Evolutionary conservation across 2,329 filamentous ascomycete genomes (phyloP), one percentile per base, ranked within the genome.

Genomic region (Fusarium clavum): DNA sequence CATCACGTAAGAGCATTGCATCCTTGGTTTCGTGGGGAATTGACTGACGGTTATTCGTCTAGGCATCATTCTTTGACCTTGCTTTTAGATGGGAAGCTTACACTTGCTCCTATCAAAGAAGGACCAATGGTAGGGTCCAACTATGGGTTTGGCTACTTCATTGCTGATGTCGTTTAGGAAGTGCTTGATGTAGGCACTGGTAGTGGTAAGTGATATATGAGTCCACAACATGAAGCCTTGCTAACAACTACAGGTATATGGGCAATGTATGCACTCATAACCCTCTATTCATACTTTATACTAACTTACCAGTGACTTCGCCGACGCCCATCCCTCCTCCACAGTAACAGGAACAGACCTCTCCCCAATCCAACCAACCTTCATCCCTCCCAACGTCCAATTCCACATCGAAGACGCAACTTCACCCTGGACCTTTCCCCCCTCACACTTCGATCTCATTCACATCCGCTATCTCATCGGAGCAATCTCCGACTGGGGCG

Each of bases 381-480:
- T 58, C 45, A 18, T 64, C 2, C 57, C 57, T 0, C 30, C 61
- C 7, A 64, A 64, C 10, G 38, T 62, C 4, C 61, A 46, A 18
- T 64, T 62, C 9, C 49, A 64, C 8, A 41, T 62, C 1, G 49
- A 64, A 11, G 57, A 64, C 10, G 59, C 57, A 7, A 64, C 49
- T 2, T 34, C 22, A 5, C 8, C 20, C 3, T 66, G 60, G 59
- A 64, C 29, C 3, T 64, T 45, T 10, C n/a, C 25, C 1, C 38
- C 41, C 0, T 20, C 58, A 2, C 16, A n/a, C 2, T 45, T 66
- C 1, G 63, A 64, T 3, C 45, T 58, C 2, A 22, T 66, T 2
- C 63, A 66, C 5, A 59, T 66, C n/a, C 63, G 63, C 12, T 64
- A 58, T 11, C 59, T 66, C 1, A 59, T 53, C 6, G 59, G 63